Conservation (phyloP, 163 green algal species). For the Scenedesmus sp. region DNA sequence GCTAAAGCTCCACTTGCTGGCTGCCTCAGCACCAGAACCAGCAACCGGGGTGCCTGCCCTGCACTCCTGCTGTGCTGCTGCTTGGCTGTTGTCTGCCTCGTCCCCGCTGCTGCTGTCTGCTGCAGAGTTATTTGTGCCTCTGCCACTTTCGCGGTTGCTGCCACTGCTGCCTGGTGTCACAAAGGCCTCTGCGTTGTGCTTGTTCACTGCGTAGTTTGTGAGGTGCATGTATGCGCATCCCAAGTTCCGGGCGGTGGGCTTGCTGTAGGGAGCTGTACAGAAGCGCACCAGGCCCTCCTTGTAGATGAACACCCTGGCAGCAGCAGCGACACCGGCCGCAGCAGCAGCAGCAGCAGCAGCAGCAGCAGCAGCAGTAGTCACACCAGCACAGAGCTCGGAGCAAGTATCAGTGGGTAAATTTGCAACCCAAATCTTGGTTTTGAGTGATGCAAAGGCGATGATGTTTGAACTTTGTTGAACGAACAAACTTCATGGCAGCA, state of each 20-base stretch:
- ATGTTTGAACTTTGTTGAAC: too few species aligned
- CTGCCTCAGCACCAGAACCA: background rate
- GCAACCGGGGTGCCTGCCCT: background rate
- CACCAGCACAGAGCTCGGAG: background rate
- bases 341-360: background rate
- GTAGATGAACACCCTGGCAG: slow-evolving; percentile 76
- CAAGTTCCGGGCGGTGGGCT: slow-evolving; percentile 75
- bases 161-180: slow-evolving; percentile 30
- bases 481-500: too few species aligned
- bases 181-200: slow-evolving; percentile 50
- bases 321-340: background rate
- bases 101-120: background rate
- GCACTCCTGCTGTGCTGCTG: background rate
- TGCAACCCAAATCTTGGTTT: too few species aligned
- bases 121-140: background rate
- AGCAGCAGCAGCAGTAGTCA: background rate
- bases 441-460: too few species aligned
- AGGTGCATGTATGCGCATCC: slow-evolving; percentile 78
- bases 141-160: background rate
- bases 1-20: slow-evolving; percentile 49
- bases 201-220: slow-evolving; percentile 85
- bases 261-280: slow-evolving; percentile 78
- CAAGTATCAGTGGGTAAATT: too few species aligned
- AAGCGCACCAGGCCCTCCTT: slow-evolving; percentile 84
- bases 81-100: background rate